A percentile compares a stretch with the other conserved stretches of the same genome.
These are phyloP conservation scores for Crotalaria pallida DNA, from an alignment of 306 rosid genomes.

Conservation along the genomic window DNA sequence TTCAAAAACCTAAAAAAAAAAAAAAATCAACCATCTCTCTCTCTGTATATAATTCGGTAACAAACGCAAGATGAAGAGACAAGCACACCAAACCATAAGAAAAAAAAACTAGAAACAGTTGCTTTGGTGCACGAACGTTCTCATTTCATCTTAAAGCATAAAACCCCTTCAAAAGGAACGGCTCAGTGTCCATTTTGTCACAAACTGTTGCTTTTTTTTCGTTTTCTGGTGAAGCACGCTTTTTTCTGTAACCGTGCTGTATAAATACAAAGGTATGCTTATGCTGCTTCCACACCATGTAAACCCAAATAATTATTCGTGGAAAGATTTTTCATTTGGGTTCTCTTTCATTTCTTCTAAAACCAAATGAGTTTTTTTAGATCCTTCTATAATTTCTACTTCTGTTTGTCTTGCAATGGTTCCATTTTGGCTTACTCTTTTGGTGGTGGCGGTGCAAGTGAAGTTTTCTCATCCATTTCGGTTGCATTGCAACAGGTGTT, in stretches of 20 bases:
- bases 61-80: slow-evolving; percentile 38
- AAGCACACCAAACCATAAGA: slow-evolving; percentile 24
- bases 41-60: slow-evolving; percentile 19
- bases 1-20: background rate
- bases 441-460: background rate
- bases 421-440: slow-evolving; percentile 1
- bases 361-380: slow-evolving; percentile 19
- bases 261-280: slow-evolving; percentile 23
- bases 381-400: slow-evolving; percentile 16
- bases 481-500: slow-evolving; percentile 15
- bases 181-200: slow-evolving; percentile 8
- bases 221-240: slow-evolving; percentile 34
- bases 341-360: slow-evolving; percentile 12
- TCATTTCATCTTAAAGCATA: background rate
- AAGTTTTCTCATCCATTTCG: slow-evolving; percentile 13
- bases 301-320: background rate
- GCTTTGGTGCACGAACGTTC: slow-evolving; percentile 31
- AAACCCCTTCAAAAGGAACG: slow-evolving; percentile 10
- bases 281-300: slow-evolving; percentile 1
- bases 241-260: background rate
- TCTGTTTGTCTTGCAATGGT: slow-evolving; percentile 14
- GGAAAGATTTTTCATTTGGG: slow-evolving; percentile 20
- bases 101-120: slow-evolving; percentile 34
- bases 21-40: background rate
- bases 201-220: slow-evolving; percentile 28